A percentile compares a stretch with the other conserved stretches of the same genome.
Evolutionary conservation across 257 asterid species (phyloP).

Genomic region (Solanum etuberosum): DNA sequence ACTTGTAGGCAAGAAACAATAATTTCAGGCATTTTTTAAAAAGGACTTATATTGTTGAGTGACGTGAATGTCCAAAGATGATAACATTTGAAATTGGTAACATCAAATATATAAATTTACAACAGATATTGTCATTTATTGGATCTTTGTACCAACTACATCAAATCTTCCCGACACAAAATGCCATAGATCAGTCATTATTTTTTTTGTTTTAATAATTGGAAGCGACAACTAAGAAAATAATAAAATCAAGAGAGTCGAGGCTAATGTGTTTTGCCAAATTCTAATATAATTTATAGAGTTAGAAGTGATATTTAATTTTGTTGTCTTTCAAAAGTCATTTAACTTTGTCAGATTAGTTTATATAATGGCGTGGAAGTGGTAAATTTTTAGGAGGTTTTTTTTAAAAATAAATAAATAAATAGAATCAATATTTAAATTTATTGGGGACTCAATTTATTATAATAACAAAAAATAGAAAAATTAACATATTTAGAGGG

Average conservation of each 20-base stretch:
- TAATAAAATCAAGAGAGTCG: not conserved
- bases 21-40: not conserved
- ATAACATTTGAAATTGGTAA: not conserved
- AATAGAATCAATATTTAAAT: no score
- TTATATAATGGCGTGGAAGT: accelerated
- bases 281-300: no score
- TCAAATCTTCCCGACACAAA: not conserved
- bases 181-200: not conserved
- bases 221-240: not conserved
- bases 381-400: no score
- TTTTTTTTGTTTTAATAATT: not conserved
- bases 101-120: not conserved
- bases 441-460: not conserved
- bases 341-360: no score
- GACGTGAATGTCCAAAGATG: not conserved
- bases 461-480: not conserved
- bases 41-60: not conserved
- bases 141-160: not conserved
- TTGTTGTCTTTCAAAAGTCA: no score
- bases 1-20: not conserved
- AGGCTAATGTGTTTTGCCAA: not conserved
- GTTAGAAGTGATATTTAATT: not conserved
- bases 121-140: not conserved
- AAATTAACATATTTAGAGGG: no score
- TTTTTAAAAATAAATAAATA: no score